Evolutionary conservation across 192 early-diverging fungal species (phyloP).

Genomic region (Polychytrium aggregatum): DNA sequence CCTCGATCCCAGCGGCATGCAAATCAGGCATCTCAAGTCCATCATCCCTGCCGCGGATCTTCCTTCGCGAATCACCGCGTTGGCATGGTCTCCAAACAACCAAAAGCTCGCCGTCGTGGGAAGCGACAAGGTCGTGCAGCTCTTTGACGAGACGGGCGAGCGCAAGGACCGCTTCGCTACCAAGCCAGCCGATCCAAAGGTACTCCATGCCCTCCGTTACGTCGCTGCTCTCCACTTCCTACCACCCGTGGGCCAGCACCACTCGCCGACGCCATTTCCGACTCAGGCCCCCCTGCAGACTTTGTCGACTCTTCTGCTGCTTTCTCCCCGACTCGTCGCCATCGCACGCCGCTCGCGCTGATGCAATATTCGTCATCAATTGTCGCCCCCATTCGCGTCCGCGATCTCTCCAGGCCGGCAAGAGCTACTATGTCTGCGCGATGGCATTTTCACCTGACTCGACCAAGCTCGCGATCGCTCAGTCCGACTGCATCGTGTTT

Average conservation of each 20-base stretch:
- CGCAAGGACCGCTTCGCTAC: conserved; percentile 51
- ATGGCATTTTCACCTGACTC: conserved; percentile 53
- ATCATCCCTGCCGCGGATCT: conserved; percentile 28
- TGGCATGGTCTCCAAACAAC: conserved; percentile 49
- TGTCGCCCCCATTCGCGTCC: too few relatives aligned
- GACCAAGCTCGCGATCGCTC: conserved; percentile 50
- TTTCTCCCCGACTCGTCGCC: not conserved
- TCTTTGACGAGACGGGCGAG: conserved; percentile 59
- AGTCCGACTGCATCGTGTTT: conserved; percentile 49
- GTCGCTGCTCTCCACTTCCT: too few relatives aligned
- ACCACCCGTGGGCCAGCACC: too few relatives aligned
- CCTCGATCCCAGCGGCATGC: too few relatives aligned
- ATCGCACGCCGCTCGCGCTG: too few relatives aligned
- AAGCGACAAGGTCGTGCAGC: conserved; percentile 38
- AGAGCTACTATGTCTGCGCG: conserved; percentile 31
- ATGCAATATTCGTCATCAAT: too few relatives aligned
- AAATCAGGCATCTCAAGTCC: conserved; percentile 42
- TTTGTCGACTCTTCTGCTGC: too few relatives aligned
- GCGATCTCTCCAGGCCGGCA: too few relatives aligned
- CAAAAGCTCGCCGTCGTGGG: conserved; percentile 49
- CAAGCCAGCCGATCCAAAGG: conserved; percentile 56
- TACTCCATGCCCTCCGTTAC: too few relatives aligned
- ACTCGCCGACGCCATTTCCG: too few relatives aligned
- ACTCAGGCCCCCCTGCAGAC: not conserved
- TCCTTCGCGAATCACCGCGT: conserved; percentile 25